Evolutionary conservation across 106 monocot genomes (phyloP), one percentile per base, ranked within the genome.

Genomic region (Gastrodia elata): DNA sequence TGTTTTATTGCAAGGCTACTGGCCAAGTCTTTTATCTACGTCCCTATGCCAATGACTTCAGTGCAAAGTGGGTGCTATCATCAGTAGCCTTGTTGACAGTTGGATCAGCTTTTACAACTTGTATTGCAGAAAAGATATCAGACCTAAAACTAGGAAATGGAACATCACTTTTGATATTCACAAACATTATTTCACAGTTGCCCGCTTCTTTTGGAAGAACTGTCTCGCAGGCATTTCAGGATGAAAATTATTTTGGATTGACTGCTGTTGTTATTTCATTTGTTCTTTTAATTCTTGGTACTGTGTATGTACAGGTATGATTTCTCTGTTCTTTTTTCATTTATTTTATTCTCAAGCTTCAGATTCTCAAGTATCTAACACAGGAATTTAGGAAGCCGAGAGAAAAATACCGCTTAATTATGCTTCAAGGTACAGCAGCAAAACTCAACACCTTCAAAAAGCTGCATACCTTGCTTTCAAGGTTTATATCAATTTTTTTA

Each of bases 361-460:
- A 33, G 40, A 28, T 67, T 84, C 79, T 84, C 28, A 70, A 78
- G 61, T 32, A 68, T 76, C 37, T 76, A 39, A 80, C 75, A 58
- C 78, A 86, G 86, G 57, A 36, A 83, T 73, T 76, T 84, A 99
- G 98, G 98, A 99, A 85, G 98, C 98, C 41, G 98, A 99, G 83
- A 86, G 98, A 76, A 99, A 99, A 82, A 99, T 99, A 71, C 98
- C 98, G 42, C 91, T 99, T 78, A 99, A 99, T 74, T 99, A 99
- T 85, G 98, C 98, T 77, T 99, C 98, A 71, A 86, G 98, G 80
- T 99, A 88, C 77, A 92, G 78, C 77, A 95, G 89, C 61, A 86
- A 88, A 73, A 85, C 83, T 79, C 80, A 83, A 30, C 93, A 89
- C 38, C 84, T 93, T 77, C 83, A 93, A 74, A 93, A 88, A 74